Percentiles rank a stretch among this genome's conserved stretches.
phyloP scores from a whole-genome alignment of 768 basidiomycete species.

The Cystoderma amianthinum region DNA sequence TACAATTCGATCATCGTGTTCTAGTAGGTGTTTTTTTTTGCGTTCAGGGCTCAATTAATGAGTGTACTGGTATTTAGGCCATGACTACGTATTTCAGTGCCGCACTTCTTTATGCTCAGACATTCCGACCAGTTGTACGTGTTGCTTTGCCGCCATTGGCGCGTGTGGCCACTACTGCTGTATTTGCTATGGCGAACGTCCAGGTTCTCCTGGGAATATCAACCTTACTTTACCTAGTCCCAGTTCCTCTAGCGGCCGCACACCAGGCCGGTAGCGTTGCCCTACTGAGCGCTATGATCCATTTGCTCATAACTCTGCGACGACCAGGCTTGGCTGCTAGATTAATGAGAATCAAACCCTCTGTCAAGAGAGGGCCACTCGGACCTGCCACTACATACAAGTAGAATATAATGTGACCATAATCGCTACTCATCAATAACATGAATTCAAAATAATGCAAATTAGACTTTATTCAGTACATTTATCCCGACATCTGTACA shows the following conservation, averaged over 20 bases:
- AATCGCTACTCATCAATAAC: conserved; percentile 1
- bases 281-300: conserved; percentile 77
- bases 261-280: conserved; percentile 95
- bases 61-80: conserved; percentile 48
- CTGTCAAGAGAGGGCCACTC: conserved; percentile 1
- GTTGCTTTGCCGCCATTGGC: conserved; percentile 59
- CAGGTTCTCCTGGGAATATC: conserved; percentile 65
- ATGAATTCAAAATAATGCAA: not conserved
- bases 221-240: conserved; percentile 89
- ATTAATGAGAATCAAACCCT: conserved; percentile 37
- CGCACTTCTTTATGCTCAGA: conserved; percentile 53
- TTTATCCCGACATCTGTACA: conserved; percentile 79
- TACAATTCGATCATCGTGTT: conserved; percentile 94
- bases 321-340: conserved; percentile 61
- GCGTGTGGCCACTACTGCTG: conserved; percentile 41
- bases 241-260: conserved; percentile 83
- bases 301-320: conserved; percentile 65
- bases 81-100: conserved; percentile 76
- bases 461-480: conserved; percentile 4
- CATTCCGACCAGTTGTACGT: conserved; percentile 50
- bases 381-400: no score
- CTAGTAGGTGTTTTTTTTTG: conserved; percentile 48
- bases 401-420: not conserved
- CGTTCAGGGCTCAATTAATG: not conserved
- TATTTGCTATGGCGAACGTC: conserved; percentile 76